Percentiles rank a stretch among this genome's conserved stretches.
Evolutionary conservation across 2,329 filamentous ascomycete genomes (phyloP).

Genomic region (Elsinoe australis): DNA sequence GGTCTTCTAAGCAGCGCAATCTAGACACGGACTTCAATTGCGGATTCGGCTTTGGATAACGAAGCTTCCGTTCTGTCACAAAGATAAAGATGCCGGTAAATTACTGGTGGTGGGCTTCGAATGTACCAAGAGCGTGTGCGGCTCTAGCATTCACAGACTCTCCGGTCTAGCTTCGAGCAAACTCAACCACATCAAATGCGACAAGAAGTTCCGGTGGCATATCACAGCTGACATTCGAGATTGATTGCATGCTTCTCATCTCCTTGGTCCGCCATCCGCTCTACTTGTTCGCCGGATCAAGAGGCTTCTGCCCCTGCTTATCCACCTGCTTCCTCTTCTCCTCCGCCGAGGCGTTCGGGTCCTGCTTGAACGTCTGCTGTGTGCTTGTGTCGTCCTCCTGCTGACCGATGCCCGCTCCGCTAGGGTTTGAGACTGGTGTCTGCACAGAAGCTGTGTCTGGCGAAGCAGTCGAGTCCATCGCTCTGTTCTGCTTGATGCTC

Average conservation of each 20-base stretch:
- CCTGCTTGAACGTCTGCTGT: slow-evolving; percentile 26
- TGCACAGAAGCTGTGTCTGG: slow-evolving; percentile 15
- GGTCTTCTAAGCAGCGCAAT: too few relatives aligned
- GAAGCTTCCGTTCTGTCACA: too few relatives aligned
- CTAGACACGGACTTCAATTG: too few relatives aligned
- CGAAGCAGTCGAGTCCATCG: slow-evolving; percentile 11
- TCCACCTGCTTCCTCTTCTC: slow-evolving; percentile 23
- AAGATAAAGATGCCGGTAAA: too few relatives aligned
- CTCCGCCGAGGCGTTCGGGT: slow-evolving; percentile 20
- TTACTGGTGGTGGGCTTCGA: too few relatives aligned
- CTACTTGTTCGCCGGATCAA: slow-evolving; percentile 23
- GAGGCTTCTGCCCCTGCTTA: slow-evolving; percentile 22
- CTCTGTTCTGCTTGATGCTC: slow-evolving; percentile 15
- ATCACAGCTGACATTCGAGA: too few relatives aligned
- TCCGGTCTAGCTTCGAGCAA: too few relatives aligned
- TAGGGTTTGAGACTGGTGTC: slow-evolving; percentile 15
- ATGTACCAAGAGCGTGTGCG: too few relatives aligned
- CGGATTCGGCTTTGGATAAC: too few relatives aligned
- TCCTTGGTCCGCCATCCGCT: not conserved
- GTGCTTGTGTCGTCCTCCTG: slow-evolving; percentile 32
- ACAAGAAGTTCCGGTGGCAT: too few relatives aligned
- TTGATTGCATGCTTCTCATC: not conserved
- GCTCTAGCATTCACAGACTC: too few relatives aligned
- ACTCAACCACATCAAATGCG: too few relatives aligned
- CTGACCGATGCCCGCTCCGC: slow-evolving; percentile 2